Evolutionary conservation across 2,329 filamentous ascomycete species (phyloP), one percentile per base, ranked within the genome.

Genomic region (Stachybotrys chartarum): DNA sequence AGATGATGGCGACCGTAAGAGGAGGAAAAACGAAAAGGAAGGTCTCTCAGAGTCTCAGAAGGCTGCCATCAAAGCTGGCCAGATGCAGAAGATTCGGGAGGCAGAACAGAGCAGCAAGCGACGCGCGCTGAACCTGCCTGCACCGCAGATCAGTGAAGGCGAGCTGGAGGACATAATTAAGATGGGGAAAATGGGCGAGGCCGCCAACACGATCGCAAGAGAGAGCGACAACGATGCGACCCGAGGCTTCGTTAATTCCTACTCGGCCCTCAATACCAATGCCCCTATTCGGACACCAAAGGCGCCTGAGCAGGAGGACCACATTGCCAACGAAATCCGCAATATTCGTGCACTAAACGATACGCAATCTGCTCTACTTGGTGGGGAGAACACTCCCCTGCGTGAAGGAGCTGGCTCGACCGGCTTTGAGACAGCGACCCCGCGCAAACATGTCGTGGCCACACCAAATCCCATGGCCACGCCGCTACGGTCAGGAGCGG

Each of bases 101-200:
- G 94, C 94, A 2, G 94, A 99, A 71, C 93, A 96, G 72, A 95
- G 90, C 75, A 97, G 91, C 77, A 97, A 96, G 74, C 84, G 94
- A 56, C 84, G 91, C 56, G 76, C 87, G 7, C 78, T 99, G n/a
- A 85, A 87, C 50, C 77, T 99, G 30, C 94, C 94, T 8, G 78
- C 89, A 30, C 94, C 94, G 8, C 94, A 99, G 73, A 91, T 99
- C 64, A 87, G 90, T 70, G 94, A 99, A 66, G 82, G 85, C 48
- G 94, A 99, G 72, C 78, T 99, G 57, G 94, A 99, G 67, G 92
- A 97, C 62, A 97, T 99, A 66, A 91, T 99, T 60, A 99, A 99
- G 77, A 96, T 97, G 91, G 93, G 94, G 49, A 89, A 96, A 82
- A 84, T 91, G 57, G 94, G 93, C 44, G 91, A 97, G 66, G 86